Conservation (phyloP, 2,329 filamentous ascomycete genomes). For the Aureobasidium melanogenum region DNA sequence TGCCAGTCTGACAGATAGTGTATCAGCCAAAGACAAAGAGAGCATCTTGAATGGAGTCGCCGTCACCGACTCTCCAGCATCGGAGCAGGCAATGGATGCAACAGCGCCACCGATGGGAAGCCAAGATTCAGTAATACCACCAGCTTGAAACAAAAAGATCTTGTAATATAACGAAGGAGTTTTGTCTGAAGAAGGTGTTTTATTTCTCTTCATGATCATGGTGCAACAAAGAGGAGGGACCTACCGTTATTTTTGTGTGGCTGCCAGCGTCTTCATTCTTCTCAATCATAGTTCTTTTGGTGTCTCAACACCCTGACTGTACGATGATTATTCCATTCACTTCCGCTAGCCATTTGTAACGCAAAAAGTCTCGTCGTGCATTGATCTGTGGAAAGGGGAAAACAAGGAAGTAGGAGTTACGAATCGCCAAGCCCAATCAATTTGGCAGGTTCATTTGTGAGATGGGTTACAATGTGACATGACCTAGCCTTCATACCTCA, state of each 20-base stretch:
- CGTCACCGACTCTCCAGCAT: neutral
- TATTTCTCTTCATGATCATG: neutral
- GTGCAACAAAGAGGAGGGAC: neutral
- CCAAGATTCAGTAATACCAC: neutral
- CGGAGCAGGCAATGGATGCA: neutral
- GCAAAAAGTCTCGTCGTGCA: neutral
- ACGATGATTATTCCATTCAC: neutral
- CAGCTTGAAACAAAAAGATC: neutral
- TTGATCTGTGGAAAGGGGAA: neutral
- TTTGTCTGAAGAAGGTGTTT: neutral
- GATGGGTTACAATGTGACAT: neutral
- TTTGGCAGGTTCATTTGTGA: neutral
- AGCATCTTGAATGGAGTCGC: neutral
- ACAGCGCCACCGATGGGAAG: neutral
- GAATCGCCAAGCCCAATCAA: neutral
- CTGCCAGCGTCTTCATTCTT: constrained; percentile 6
- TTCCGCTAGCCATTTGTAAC: no score
- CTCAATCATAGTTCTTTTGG: neutral
- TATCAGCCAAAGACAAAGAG: constrained; percentile 8
- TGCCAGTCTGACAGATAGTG: constrained; percentile 2
- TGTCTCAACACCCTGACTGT: neutral
- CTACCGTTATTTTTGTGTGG: neutral
- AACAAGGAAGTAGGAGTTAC: neutral
- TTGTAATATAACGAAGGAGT: neutral
- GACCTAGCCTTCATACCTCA: neutral